A percentile compares a stretch with the other conserved stretches of the same genome.
Evolutionary conservation across 345 rosid genomes (phyloP).

Genomic region (Triadica sebifera): DNA sequence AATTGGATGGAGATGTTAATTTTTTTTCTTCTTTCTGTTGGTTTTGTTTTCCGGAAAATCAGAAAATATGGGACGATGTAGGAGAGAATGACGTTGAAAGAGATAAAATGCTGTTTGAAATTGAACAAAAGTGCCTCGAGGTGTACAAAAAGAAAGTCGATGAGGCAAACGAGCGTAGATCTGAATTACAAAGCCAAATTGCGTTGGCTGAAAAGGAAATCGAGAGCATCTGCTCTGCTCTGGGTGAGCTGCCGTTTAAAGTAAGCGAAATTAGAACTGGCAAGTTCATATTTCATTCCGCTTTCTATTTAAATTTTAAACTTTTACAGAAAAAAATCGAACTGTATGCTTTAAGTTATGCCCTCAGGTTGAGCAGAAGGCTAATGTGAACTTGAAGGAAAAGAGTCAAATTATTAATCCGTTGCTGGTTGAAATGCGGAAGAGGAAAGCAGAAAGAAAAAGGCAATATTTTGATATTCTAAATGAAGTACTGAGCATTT

Average conservation of each 20-base stretch:
- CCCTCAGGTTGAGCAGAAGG: neutral
- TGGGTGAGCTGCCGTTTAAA: conserved; percentile 42
- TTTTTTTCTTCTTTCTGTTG: too few species aligned
- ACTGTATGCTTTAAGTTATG: neutral
- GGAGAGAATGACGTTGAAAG: conserved; percentile 52
- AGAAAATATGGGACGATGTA: conserved; percentile 67
- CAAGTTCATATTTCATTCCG: neutral
- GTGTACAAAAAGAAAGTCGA: conserved; percentile 51
- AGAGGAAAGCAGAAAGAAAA: conserved; percentile 46
- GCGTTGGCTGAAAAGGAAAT: conserved; percentile 49
- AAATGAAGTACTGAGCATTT: conserved; percentile 41
- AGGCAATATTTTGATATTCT: conserved; percentile 45
- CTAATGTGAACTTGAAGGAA: conserved; percentile 37
- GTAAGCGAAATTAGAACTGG: conserved; percentile 21
- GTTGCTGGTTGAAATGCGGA: conserved; percentile 43
- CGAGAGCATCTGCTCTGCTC: conserved; percentile 42
- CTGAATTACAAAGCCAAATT: conserved; percentile 41
- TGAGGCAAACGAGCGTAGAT: conserved; percentile 44
- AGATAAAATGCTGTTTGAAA: conserved; percentile 45
- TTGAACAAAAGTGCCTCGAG: conserved; percentile 52
- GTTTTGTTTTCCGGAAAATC: neutral
- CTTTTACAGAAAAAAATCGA: neutral
- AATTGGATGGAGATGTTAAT: neutral
- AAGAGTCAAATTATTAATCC: conserved; percentile 40
- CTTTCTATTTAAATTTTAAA: too few species aligned